Percentiles rank a stretch among this genome's conserved stretches.
These are phyloP conservation scores for Mycena galericulata DNA, from an alignment of 768 basidiomycete species.

Conservation along the genomic window DNA sequence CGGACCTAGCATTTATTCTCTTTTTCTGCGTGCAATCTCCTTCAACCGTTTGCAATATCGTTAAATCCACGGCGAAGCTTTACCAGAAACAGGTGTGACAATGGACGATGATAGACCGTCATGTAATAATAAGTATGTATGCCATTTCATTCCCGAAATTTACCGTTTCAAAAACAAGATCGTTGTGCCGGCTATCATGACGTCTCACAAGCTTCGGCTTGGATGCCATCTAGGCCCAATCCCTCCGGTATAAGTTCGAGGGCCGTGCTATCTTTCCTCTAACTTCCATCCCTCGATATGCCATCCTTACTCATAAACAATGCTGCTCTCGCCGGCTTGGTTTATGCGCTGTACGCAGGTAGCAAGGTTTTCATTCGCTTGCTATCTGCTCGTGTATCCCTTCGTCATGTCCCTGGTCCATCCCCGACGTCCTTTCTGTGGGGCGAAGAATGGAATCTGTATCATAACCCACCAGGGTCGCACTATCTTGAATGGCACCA, in stretches of 20 bases:
- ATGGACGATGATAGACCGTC: not conserved
- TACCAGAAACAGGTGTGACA: not conserved
- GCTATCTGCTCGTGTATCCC: slow-evolving; percentile 45
- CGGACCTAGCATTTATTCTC: slow-evolving; percentile 12
- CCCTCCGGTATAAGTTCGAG: slow-evolving; percentile 11
- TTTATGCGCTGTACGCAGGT: slow-evolving; percentile 43
- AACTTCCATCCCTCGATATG: slow-evolving; percentile 1
- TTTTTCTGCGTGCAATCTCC: not conserved
- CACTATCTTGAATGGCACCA: slow-evolving; percentile 66
- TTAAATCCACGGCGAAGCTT: slow-evolving; percentile 21
- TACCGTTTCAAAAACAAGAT: not conserved
- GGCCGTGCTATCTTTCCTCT: not conserved
- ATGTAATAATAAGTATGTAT: not conserved
- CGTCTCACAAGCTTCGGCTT: slow-evolving; percentile 15
- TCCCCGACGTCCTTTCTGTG: slow-evolving; percentile 61
- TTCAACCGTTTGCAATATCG: slow-evolving; percentile 1
- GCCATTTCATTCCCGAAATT: not conserved
- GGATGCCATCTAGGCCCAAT: not conserved
- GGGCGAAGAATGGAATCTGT: slow-evolving; percentile 73
- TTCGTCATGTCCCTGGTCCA: slow-evolving; percentile 67
- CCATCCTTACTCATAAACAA: not conserved
- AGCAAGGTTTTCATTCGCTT: slow-evolving; percentile 49
- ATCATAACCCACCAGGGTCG: slow-evolving; percentile 63
- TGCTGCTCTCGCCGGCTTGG: not conserved
- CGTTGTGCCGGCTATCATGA: slow-evolving; percentile 18